Evolutionary conservation across 768 basidiomycete genomes (phyloP), one percentile per base, ranked within the genome.

Genomic region (Mycena polygramma): DNA sequence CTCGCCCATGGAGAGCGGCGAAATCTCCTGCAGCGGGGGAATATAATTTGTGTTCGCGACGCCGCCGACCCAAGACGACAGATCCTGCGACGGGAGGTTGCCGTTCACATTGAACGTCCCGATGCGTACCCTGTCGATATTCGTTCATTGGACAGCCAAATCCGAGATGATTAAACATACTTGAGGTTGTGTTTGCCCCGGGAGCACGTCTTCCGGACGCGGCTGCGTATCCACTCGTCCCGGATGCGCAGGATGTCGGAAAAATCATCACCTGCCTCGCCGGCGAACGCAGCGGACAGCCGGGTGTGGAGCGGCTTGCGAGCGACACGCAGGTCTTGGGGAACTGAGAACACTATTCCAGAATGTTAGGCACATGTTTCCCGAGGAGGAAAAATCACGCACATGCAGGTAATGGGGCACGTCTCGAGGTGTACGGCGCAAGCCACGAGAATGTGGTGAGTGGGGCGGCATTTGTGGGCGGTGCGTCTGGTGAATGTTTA

Each of bases 101-200:
- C 93, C 94, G 73, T 94, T 94, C 54, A 95, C 94, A 73, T 96
- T 96, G 83, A 95, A 96, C 0, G 92, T 93, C 24, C 94, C 93
- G 20, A 92, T 68, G 8, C 92, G 90, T 57, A 95, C 76, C 39
- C 92, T 93, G 30, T 15, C 24, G 24, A 49, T 17, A 55, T 39
- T 35, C 49, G 26, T 22, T 19, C 30, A 30, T 30, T 6, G 6
- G 30, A 30, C 30, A 30, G 30, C 30, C 30, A 30, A 39, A 41
- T 11, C 37, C 26, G 22, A 35, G 9, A 9, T 20, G 20, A 48
- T 19, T 35, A 14, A 11, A 57, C 76, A 59, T 60, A 82, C 80
- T 74, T 81, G n/a, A 87, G 70, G 53, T 69, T 70, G 46, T 77
- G 71, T 54, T 74, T 76, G n/a, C 81, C 83, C 55, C 74, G 79